These are phyloP conservation scores for Chalaropsis thielavioides DNA, from an alignment of 2,329 filamentous ascomycete species.

Conservation along the genomic window DNA sequence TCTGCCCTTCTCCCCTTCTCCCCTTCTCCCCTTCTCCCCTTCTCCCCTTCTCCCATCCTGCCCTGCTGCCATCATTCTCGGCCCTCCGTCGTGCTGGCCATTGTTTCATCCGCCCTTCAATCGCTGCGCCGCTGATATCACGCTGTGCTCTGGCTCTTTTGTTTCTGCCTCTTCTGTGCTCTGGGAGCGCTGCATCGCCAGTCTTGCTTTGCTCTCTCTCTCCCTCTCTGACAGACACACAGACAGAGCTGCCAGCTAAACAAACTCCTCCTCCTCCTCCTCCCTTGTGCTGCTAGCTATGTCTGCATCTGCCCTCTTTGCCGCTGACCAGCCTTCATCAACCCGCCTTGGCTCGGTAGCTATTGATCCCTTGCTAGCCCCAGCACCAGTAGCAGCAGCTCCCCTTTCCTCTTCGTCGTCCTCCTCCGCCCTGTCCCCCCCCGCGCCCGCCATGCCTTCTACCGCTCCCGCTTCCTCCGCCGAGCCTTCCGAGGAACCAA, in stretches of 20 bases:
- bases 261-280: neutral
- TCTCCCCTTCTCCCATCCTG: too few relatives aligned
- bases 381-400: neutral
- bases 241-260: slow-evolving; percentile 4
- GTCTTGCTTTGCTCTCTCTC: neutral
- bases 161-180: neutral
- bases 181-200: neutral
- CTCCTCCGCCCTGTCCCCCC: neutral
- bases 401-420: neutral
- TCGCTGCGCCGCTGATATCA: neutral
- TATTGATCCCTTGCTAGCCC: neutral
- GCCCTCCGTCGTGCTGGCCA: neutral
- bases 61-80: too few relatives aligned
- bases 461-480: neutral
- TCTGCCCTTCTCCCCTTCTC: too few relatives aligned
- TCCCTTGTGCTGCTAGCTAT: neutral
- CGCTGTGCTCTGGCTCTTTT: neutral
- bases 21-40: too few relatives aligned
- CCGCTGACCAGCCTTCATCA: slow-evolving; percentile 22
- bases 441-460: slow-evolving; percentile 6
- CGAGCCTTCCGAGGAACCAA: slow-evolving; percentile 23
- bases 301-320: slow-evolving; percentile 2
- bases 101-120: slow-evolving; percentile 1
- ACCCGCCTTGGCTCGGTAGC: neutral
- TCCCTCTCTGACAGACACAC: neutral